A percentile compares a stretch with the other conserved stretches of the same genome.
Evolutionary conservation across 1,284 basidiomycete genomes (phyloP).

Genomic region (Cryptococcus depauperatus): DNA sequence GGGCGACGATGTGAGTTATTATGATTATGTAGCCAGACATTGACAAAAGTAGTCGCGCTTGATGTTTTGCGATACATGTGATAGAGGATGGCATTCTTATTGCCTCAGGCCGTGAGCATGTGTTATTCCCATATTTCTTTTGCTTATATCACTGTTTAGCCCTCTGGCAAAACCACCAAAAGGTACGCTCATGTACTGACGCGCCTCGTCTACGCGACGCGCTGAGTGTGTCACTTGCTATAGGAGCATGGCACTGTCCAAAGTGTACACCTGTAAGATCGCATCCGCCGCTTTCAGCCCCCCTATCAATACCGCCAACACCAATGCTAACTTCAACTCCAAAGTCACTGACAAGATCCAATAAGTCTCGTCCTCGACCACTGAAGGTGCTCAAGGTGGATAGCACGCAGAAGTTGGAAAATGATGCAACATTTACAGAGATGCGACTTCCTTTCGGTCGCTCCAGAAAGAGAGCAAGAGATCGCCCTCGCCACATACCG

Average conservation of each 20-base stretch:
- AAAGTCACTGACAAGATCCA: too few relatives aligned
- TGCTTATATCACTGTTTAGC: slow-evolving; percentile 13
- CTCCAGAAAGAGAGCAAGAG: too few relatives aligned
- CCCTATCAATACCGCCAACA: slow-evolving; percentile 1
- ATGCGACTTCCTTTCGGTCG: too few relatives aligned
- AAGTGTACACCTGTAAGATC: slow-evolving; percentile 8
- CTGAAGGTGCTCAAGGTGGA: too few relatives aligned
- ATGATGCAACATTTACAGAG: too few relatives aligned
- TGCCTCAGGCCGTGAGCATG: slow-evolving; percentile 64
- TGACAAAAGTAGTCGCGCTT: slow-evolving; percentile 56
- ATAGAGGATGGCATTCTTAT: slow-evolving; percentile 89
- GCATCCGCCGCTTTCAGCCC: slow-evolving; percentile 2
- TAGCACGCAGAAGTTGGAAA: too few relatives aligned
- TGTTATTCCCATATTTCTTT: background rate
- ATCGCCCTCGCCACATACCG: background rate
- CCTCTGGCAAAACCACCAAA: slow-evolving; percentile 61
- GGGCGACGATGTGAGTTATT: slow-evolving; percentile 71
- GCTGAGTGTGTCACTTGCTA: slow-evolving; percentile 3
- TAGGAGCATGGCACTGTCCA: slow-evolving; percentile 19
- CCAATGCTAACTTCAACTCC: too few relatives aligned
- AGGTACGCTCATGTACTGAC: slow-evolving; percentile 50
- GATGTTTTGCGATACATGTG: slow-evolving; percentile 89
- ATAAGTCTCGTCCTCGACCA: too few relatives aligned
- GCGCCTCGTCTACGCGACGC: background rate
- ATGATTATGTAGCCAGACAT: background rate